A percentile compares a stretch with the other conserved stretches of the same genome.
Evolutionary conservation across 1,284 basidiomycete genomes (phyloP).

Genomic region (Papiliotrema flavescens): DNA sequence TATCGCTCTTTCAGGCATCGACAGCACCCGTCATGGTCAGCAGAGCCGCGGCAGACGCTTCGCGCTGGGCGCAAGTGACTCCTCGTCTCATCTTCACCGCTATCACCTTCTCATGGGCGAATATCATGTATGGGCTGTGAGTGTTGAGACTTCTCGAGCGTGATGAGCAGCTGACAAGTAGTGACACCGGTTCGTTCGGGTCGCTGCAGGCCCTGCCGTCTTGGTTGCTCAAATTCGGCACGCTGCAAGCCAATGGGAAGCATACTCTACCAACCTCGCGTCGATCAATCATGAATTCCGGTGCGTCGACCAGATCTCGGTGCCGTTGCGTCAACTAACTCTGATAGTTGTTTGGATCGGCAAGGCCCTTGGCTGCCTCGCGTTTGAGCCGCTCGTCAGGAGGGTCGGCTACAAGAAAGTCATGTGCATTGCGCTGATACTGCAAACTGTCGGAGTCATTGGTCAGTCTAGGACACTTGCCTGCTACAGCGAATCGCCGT

Average conservation of each 20-base stretch:
- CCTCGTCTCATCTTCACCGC: background rate
- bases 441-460: slow-evolving; percentile 19
- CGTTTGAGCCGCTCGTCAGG: slow-evolving; percentile 18
- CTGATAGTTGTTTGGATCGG: slow-evolving; percentile 11
- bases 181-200: slow-evolving; percentile 19
- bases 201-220: slow-evolving; percentile 24
- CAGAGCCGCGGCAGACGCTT: background rate
- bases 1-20: no score
- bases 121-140: slow-evolving; percentile 22
- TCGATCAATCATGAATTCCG: slow-evolving; percentile 18
- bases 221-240: slow-evolving; percentile 15
- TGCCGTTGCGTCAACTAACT: slow-evolving; percentile 1
- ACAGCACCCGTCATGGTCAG: no score
- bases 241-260: slow-evolving; percentile 2
- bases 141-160: slow-evolving; percentile 1
- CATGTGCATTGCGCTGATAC: slow-evolving; percentile 4
- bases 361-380: slow-evolving; percentile 7
- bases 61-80: background rate
- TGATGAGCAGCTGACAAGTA: slow-evolving; percentile 5
- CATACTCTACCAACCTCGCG: slow-evolving; percentile 9
- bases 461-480: slow-evolving; percentile 8
- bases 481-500: no score
- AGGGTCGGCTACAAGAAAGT: slow-evolving; percentile 15
- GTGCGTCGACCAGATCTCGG: no score
- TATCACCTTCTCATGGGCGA: slow-evolving; percentile 12